Conservation (phyloP, 1,284 basidiomycete species). For the Tilletia indica region DNA sequence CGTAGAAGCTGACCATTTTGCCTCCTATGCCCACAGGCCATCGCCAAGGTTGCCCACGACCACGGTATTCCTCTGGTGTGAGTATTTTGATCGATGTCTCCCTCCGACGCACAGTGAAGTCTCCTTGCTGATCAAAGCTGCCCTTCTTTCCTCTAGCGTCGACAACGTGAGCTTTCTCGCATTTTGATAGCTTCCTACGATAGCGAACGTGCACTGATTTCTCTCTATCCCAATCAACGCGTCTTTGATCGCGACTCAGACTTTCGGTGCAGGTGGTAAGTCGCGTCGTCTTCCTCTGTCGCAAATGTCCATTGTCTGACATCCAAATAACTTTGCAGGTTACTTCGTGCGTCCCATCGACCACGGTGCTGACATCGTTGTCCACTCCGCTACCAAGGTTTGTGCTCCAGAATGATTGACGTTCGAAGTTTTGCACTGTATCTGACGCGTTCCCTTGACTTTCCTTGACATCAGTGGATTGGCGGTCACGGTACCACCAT, state of each 20-base stretch:
- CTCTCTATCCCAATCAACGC: not conserved
- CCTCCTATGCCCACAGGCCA: constrained; percentile 53
- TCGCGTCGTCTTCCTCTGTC: not conserved
- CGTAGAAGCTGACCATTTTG: no score
- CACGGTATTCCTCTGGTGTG: constrained; percentile 70
- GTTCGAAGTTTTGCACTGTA: not conserved
- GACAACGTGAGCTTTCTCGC: constrained; percentile 63
- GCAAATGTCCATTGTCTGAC: not conserved
- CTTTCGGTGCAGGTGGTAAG: constrained; percentile 73
- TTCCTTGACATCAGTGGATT: constrained; percentile 65
- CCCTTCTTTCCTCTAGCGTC: constrained; percentile 57
- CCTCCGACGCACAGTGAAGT: no score
- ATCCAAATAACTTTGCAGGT: constrained; percentile 39
- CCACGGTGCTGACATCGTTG: constrained; percentile 79
- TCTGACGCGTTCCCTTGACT: not conserved
- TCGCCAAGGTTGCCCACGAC: constrained; percentile 76
- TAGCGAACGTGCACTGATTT: not conserved
- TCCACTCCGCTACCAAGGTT: constrained; percentile 77
- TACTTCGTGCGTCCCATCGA: constrained; percentile 73
- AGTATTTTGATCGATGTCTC: not conserved
- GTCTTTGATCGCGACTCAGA: constrained; percentile 49
- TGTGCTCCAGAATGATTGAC: not conserved
- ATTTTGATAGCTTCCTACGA: not conserved
- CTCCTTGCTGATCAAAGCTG: no score
- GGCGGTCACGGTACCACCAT: constrained; percentile 86